Conservation (phyloP, 371 early-diverging fungal genomes). For the Lichtheimia hyalospora region DNA sequence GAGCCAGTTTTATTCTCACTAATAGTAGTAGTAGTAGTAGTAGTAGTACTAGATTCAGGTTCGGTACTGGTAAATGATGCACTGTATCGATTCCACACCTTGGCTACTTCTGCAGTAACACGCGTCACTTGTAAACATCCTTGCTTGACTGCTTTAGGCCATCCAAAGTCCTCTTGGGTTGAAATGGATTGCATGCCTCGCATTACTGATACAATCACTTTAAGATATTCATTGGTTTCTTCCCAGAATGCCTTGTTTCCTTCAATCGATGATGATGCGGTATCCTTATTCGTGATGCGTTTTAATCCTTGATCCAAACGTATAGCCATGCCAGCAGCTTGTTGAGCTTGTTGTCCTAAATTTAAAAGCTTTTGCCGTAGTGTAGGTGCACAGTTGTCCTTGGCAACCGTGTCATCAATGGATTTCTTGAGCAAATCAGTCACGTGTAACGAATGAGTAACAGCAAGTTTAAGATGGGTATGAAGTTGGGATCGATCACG, state of each 20-base stretch:
- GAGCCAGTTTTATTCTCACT: no score
- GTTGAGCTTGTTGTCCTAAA: constrained; percentile 20
- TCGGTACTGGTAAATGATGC: constrained; percentile 19
- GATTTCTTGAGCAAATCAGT: constrained; percentile 27
- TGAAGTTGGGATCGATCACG: constrained; percentile 30
- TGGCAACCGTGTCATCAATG: constrained; percentile 25
- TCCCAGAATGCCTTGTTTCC: constrained; percentile 33
- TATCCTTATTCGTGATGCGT: constrained; percentile 14
- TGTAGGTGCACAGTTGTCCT: constrained; percentile 7
- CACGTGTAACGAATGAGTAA: constrained; percentile 37
- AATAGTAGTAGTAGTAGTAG: no score
- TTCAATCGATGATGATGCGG: constrained; percentile 5
- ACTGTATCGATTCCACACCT: constrained; percentile 39
- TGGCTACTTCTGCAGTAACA: constrained; percentile 53
- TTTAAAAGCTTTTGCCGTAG: constrained; percentile 27
- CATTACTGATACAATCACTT: constrained; percentile 46
- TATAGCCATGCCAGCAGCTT: constrained; percentile 27
- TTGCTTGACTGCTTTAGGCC: constrained; percentile 47
- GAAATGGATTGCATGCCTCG: constrained; percentile 36
- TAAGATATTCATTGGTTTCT: constrained; percentile 43
- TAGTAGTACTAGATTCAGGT: no score
- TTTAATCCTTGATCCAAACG: constrained; percentile 29
- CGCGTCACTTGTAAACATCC: constrained; percentile 47
- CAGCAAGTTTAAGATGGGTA: constrained; percentile 33
- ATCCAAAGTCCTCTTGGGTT: constrained; percentile 42